These are phyloP conservation scores for Paramecium sexaurelia DNA, from an alignment of 73 alveolate genomes.

Conservation along the genomic window DNA sequence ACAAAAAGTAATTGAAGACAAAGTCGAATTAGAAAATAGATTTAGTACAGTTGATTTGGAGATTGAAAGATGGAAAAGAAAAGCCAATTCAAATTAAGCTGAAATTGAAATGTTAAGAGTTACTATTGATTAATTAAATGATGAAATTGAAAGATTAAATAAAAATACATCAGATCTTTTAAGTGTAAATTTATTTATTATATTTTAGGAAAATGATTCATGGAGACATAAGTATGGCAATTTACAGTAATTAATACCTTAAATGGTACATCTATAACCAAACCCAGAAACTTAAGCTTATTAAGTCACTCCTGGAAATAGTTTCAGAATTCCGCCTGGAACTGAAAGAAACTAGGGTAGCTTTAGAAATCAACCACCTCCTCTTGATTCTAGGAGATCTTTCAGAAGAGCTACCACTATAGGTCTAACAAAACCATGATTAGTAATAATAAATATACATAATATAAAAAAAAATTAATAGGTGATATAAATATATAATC, in stretches of 20 bases:
- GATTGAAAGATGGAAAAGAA: constrained; percentile 46
- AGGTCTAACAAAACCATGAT: constrained; percentile 22
- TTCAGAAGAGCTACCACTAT: constrained; percentile 23
- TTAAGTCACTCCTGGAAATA: not conserved
- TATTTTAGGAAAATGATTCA: constrained; percentile 3
- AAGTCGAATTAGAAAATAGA: not conserved
- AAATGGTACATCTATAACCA: not conserved
- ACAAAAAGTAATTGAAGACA: not conserved
- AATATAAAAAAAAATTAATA: not conserved
- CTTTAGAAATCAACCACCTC: constrained; percentile 3
- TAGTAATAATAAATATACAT: not conserved
- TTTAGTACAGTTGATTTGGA: not conserved
- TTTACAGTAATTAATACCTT: not conserved
- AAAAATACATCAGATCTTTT: not conserved
- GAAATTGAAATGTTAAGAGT: not conserved
- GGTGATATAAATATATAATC: too few relatives aligned
- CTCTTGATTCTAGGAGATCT: constrained; percentile 33
- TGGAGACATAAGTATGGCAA: constrained; percentile 28
- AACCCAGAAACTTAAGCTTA: constrained; percentile 1
- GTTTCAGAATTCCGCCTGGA: constrained; percentile 42
- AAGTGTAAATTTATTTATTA: not conserved
- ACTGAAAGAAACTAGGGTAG: constrained; percentile 42
- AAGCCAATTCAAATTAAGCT: not conserved
- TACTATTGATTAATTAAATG: constrained; percentile 6
- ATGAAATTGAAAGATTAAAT: constrained; percentile 40